Conservation (phyloP, 768 basidiomycete species). For the Suillus cothurnatus region DNA sequence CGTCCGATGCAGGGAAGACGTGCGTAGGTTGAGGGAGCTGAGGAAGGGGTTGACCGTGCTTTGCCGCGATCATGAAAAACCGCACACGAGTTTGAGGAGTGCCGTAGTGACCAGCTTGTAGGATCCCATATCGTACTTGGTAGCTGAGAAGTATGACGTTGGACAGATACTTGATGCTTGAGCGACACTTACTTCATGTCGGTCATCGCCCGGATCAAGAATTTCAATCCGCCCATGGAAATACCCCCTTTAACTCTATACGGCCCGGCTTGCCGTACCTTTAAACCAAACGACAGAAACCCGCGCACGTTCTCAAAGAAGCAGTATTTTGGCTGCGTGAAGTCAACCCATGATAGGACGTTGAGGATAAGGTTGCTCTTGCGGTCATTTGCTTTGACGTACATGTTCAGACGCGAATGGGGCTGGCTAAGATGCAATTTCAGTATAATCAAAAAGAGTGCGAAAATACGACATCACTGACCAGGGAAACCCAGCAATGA, state of each 20-base stretch:
- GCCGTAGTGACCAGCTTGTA: constrained; percentile 52
- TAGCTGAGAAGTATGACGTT: constrained; percentile 33
- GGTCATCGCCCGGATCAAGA: constrained; percentile 59
- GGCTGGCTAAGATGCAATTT: constrained; percentile 55
- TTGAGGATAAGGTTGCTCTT: constrained; percentile 74
- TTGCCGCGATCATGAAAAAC: constrained; percentile 51
- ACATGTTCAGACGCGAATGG: constrained; percentile 76
- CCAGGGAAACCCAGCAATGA: constrained; percentile 81
- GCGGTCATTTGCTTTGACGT: constrained; percentile 60
- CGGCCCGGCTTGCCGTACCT: constrained; percentile 35
- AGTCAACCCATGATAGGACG: constrained; percentile 47
- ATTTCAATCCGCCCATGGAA: constrained; percentile 73
- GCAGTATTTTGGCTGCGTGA: constrained; percentile 43
- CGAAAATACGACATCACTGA: constrained; percentile 24
- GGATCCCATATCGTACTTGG: constrained; percentile 43
- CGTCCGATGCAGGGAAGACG: constrained; percentile 40
- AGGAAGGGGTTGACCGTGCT: constrained; percentile 38
- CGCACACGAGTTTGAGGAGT: constrained; percentile 47
- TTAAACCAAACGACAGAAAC: constrained; percentile 43
- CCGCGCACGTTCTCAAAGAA: constrained; percentile 53
- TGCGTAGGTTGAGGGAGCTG: constrained; percentile 46
- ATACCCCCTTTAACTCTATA: constrained; percentile 64
- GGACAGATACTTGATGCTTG: not conserved
- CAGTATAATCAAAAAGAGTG: constrained; percentile 10
- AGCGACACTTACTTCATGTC: constrained; percentile 58